Base-by-base conservation (phyloP, 495 filamentous ascomycete species). In the Hypoxylon fragiforme region DNA sequence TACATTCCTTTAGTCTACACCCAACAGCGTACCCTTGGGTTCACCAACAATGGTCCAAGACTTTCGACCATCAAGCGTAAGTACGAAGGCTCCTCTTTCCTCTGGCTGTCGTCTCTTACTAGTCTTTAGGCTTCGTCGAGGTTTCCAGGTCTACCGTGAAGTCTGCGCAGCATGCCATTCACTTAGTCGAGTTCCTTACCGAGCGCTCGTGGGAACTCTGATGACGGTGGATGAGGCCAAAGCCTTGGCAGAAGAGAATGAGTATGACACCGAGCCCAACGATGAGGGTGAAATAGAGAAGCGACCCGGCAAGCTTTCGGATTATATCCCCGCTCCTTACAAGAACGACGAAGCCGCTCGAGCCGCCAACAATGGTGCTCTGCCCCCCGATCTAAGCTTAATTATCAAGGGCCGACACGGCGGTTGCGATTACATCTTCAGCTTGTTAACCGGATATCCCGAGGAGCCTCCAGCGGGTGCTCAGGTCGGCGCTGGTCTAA, bases 91-190 rank as follows among this genome's bases (percentile, higher is more conserved):
- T 13, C 57, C 31, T 34, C 20, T 11, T 21, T 35, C 20, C 35
- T 9, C 34, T 20, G 2, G 1, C 7, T 43, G 24, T 41, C n/a
- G 11, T 49, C 48, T 43, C 59, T 65, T 16, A 70, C 44, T 20
- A n/a, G 36, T 43, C 28, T 21, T 22, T 60, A 96, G 92, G 64
- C 91, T 99, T 63, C 94, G 95, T 67, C 92, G 95, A 77, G 95
- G 95, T 75, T 97, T 99, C 85, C 95, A 96, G 79, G 95, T 99
- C 69, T 99, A 99, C 83, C 91, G 87, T 65, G 95, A 99, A 76
- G 95, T 99, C 63, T 99, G 95, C 82, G 83, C 92, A 42, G 87
- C 89, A 51, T 99, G 95, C 81, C 95, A 99, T 81, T 97, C 95
- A 44, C 86, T 99, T 43, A 85, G 81, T 69, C 88, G 95, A 75